Evolutionary conservation across 1,284 basidiomycete genomes (phyloP).

Genomic region (Pholiota adiposa): DNA sequence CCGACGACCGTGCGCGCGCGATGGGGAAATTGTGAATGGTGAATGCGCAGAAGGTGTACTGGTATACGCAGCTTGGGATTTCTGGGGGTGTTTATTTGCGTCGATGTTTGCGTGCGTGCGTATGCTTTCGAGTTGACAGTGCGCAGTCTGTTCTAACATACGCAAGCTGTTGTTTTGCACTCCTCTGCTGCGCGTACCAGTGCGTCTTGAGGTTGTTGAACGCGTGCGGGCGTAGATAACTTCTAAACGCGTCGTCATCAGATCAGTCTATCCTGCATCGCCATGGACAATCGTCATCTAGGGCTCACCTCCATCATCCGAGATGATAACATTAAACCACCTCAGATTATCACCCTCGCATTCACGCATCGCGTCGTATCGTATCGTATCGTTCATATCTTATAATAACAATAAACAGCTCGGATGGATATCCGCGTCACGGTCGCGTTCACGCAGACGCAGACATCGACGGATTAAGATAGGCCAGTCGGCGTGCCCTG

Average conservation of each 20-base stretch:
- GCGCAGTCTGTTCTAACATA: too few relatives aligned
- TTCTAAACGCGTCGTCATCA: too few relatives aligned
- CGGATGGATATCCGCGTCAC: neutral
- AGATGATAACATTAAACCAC: neutral
- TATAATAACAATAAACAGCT: too few relatives aligned
- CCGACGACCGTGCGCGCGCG: neutral
- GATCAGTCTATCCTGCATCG: too few relatives aligned
- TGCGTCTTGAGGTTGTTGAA: too few relatives aligned
- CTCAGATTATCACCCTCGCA: neutral
- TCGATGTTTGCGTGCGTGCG: neutral
- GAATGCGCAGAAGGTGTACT: neutral
- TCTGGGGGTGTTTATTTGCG: neutral
- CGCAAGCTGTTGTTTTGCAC: too few relatives aligned
- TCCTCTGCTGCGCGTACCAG: neutral
- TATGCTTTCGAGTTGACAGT: neutral
- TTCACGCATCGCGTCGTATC: neutral
- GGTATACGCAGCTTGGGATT: neutral
- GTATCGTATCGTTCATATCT: too few relatives aligned
- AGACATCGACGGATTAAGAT: neutral
- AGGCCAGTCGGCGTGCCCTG: too few relatives aligned
- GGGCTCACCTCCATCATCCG: neutral
- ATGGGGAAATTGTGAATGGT: neutral
- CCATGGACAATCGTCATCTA: too few relatives aligned
- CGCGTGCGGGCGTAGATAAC: too few relatives aligned
- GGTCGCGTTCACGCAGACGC: neutral